Evolutionary conservation across 768 basidiomycete species (phyloP), one percentile per base, ranked within the genome.

Genomic region (Cubamyces lactineus): DNA sequence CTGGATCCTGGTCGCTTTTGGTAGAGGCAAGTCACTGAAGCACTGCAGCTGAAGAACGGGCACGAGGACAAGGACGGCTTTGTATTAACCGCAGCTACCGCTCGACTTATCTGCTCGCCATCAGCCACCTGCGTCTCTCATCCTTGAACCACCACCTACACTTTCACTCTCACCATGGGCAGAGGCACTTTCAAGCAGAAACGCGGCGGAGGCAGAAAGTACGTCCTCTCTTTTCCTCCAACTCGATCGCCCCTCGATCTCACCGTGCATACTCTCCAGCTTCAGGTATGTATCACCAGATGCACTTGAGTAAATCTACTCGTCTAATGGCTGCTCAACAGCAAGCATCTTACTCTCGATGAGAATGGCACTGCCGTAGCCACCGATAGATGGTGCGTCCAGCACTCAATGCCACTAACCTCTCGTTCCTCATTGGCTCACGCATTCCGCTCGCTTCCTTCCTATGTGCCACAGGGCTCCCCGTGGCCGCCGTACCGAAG

Each of bases 141-240:
- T 24, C 48, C 6, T 19, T 34, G 39, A 23, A 19, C 46, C n/a
- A 15, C 21, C 24, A 26, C 48, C 23, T 13, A 49, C 48, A 28
- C n/a, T n/a, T n/a, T n/a, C n/a, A 52, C 26, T 0, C 51, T 19
- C n/a, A n/a, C 41, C 4, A 72, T 72, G 71, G 71, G 67, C 46
- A 58, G 71, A 86, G 91, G 92, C 63, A 92, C 89, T 75, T 92
- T 84, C 78, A 94, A 94, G 82, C 80, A 86, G 66, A 91, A 88
- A 71, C 91, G 94, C 53, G 94, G 94, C 67, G 94, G 94, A 40
- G 94, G 94, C 53, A 84, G 94, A 63, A 87, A 79, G 71, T 72
- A 59, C 47, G 61, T 62, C 56, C 45, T 38, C 39, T 17, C 30
- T 30, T 46, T 19, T 38, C 24, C 43, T 42, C 47, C 23, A 2